Conservation (phyloP, 1,284 basidiomycete species). For the Sphaerobolus stellatus region DNA sequence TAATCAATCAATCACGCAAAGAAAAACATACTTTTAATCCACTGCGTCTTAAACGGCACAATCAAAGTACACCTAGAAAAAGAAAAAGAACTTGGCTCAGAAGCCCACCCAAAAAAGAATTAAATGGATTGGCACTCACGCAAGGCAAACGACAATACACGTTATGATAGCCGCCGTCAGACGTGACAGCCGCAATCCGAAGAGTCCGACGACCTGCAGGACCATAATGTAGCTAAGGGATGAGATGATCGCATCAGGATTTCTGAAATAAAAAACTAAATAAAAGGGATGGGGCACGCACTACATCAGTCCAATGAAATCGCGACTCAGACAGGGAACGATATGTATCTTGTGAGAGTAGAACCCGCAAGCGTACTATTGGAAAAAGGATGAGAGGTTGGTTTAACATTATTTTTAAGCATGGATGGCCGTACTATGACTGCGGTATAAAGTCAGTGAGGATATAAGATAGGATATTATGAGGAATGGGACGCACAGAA, state of each 20-base stretch:
- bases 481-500: background rate
- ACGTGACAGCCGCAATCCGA: conserved; percentile 71
- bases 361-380: conserved; percentile 45
- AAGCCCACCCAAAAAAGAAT: conserved; percentile 40
- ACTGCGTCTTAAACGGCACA: conserved; percentile 49
- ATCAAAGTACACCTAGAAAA: conserved; percentile 34
- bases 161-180: conserved; percentile 62
- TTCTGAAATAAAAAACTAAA: conserved; percentile 13
- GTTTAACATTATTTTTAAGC: conserved; percentile 51
- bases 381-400: conserved; percentile 12
- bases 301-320: conserved; percentile 66
- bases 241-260: background rate
- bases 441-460: conserved; percentile 43
- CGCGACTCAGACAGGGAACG: conserved; percentile 45
- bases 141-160: conserved; percentile 37
- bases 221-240: conserved; percentile 49
- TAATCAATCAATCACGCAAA: no score
- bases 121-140: background rate
- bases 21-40: conserved; percentile 57
- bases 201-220: conserved; percentile 72
- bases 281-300: conserved; percentile 39
- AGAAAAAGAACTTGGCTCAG: conserved; percentile 36
- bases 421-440: conserved; percentile 49
- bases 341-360: conserved; percentile 37
- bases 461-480: no score